Evolutionary conservation across 1,284 basidiomycete species (phyloP).

Genomic region (Agaricales sp.): DNA sequence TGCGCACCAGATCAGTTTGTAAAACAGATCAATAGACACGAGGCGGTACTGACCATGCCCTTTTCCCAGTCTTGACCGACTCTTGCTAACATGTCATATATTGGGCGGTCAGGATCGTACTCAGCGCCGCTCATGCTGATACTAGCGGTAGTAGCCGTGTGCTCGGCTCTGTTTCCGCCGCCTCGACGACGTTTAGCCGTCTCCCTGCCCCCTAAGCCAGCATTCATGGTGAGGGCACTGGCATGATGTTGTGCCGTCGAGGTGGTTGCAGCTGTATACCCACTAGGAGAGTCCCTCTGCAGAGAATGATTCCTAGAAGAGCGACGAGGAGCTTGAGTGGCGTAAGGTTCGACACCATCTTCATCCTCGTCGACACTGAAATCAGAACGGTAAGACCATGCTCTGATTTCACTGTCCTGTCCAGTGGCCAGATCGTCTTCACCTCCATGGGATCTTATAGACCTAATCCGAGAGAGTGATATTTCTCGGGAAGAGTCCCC

Average conservation of each 20-base stretch:
- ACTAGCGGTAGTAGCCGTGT: constrained; percentile 10
- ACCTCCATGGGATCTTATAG: constrained; percentile 50
- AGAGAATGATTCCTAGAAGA: neutral
- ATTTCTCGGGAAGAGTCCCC: constrained; percentile 23
- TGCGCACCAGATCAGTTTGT: constrained; percentile 13
- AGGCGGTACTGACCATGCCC: constrained; percentile 24
- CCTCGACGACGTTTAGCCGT: constrained; percentile 15
- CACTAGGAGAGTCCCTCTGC: constrained; percentile 1
- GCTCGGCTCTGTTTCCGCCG: constrained; percentile 31
- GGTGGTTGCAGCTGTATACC: constrained; percentile 53
- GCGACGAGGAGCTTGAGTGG: neutral
- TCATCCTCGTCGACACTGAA: constrained; percentile 35
- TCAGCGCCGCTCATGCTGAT: constrained; percentile 65
- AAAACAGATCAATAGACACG: constrained; percentile 3
- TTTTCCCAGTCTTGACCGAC: constrained; percentile 39
- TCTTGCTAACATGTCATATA: constrained; percentile 63
- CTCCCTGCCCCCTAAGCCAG: constrained; percentile 47
- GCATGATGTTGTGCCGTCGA: constrained; percentile 84
- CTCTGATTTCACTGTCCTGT: constrained; percentile 38
- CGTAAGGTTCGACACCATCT: constrained; percentile 42
- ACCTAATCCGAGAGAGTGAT: constrained; percentile 38
- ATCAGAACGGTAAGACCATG: constrained; percentile 51
- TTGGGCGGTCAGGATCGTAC: constrained; percentile 78
- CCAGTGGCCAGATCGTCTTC: constrained; percentile 45
- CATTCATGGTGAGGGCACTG: constrained; percentile 75